Base-by-base conservation (phyloP, 306 rosid genomes). In the Malus fusca region DNA sequence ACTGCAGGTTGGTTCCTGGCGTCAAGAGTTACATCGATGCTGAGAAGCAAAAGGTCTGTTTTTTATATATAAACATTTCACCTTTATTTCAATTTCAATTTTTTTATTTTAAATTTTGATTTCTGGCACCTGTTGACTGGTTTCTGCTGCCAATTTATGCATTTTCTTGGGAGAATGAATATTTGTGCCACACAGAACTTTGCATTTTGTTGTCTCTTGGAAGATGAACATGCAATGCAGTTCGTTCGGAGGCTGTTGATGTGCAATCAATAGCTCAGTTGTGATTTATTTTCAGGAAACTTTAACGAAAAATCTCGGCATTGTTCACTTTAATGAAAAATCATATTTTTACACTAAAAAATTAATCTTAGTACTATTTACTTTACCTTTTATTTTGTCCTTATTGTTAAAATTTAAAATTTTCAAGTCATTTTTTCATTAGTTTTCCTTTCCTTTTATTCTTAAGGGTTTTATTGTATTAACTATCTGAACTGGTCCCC, bases 31-130 rank as follows among this genome's bases (percentile, higher is more conserved):
- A 78, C 67, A 84, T 87, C 53, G 90, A 84, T 25, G 79, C 84
- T 10, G 84, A 82, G 77, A 87, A 87, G 68, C 90, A 84, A 74
- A 87, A 87, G 90, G 88, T 87, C 13, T 1, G 78, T 21, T 43
- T 46, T 37, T 18, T 33, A 11, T 71, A 13, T 55, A 13, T 42
- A 25, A 25, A 63, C 14, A 56, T 55, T 68, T 68, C 28, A 28
- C 71, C 6, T 31, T 35, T 21, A 33, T 15, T 67, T 76, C 58
- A 0, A 2, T 43, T 10, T 61, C 23, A 3, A 6, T 8, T 37
- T 55, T 19, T 40, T 40, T 21, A 9, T 63, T 28, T 28, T 63
- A 51, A 51, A 51, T 1, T 48, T 61, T 19, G 6, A 18, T 62
- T 11, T 18, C 26, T 26, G 42, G n/a, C 33, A 6, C 40, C 40